A percentile compares a stretch with the other conserved stretches of the same genome.
phyloP scores from a whole-genome alignment of 495 filamentous ascomycete genomes.

The Penicillium riverlandense region DNA sequence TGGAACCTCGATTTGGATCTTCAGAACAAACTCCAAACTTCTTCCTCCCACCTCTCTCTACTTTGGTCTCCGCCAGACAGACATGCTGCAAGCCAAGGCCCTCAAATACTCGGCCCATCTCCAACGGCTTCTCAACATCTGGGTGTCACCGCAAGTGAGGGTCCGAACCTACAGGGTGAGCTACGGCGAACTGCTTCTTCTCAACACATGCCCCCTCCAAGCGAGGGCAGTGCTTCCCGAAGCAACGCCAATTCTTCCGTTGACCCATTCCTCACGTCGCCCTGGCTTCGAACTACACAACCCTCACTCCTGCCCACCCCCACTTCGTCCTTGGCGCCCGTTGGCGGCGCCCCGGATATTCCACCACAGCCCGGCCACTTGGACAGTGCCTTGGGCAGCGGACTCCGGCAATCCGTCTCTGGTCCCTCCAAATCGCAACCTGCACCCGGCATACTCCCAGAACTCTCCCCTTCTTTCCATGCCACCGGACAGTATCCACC shows the following conservation, averaged over 20 bases:
- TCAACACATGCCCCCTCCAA: conserved; percentile 3
- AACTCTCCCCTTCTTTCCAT: conserved; percentile 19
- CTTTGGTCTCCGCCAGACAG: conserved; percentile 20
- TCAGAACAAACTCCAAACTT: conserved; percentile 21
- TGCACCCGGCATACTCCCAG: conserved; percentile 15
- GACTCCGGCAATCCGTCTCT: conserved; percentile 15
- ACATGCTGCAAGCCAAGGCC: background rate
- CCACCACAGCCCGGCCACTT: conserved; percentile 14
- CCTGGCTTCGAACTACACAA: conserved; percentile 25
- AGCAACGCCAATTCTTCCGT: background rate
- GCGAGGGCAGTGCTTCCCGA: background rate
- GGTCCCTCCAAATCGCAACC: conserved; percentile 16
- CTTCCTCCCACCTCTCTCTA: conserved; percentile 26
- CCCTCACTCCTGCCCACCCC: conserved; percentile 25
- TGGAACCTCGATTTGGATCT: conserved; percentile 25
- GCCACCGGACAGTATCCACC: conserved; percentile 19
- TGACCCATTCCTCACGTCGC: conserved; percentile 19
- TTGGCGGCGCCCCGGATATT: conserved; percentile 14
- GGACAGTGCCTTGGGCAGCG: conserved; percentile 6
- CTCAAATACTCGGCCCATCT: background rate
- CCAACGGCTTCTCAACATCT: conserved; percentile 7
- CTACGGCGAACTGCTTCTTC: conserved; percentile 2
- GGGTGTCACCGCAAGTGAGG: conserved; percentile 2
- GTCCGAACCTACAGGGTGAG: background rate
- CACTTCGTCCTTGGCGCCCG: conserved; percentile 24